Conservation (phyloP, 2,329 filamentous ascomycete species). For the Penicillium fuscoglaucum region DNA sequence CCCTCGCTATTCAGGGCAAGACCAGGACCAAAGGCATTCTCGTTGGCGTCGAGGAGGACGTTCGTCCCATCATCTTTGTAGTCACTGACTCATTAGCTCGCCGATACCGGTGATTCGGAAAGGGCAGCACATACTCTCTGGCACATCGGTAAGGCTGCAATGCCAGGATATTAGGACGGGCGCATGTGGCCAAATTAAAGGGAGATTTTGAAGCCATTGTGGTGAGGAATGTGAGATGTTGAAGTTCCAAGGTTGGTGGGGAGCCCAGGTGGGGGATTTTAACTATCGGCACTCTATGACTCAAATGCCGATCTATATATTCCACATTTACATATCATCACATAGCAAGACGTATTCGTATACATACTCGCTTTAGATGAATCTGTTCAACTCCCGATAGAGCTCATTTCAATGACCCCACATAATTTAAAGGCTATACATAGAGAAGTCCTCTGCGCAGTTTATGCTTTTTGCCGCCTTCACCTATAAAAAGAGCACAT, state of each 20-base stretch:
- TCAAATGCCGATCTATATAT: constrained; percentile 13
- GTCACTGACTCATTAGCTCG: constrained; percentile 62
- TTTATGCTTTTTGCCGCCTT: no score
- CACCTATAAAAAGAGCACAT: no score
- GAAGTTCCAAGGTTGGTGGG: neutral
- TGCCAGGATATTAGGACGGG: constrained; percentile 72
- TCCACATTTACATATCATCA: neutral
- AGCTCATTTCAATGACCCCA: no score
- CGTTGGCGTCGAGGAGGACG: constrained; percentile 93
- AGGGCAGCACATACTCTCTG: constrained; percentile 65
- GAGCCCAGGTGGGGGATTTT: constrained; percentile 5
- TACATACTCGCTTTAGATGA: no score
- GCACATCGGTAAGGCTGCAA: constrained; percentile 79
- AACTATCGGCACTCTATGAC: constrained; percentile 6
- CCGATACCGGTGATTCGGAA: constrained; percentile 11
- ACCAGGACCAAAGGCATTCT: constrained; percentile 91
- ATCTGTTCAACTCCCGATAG: no score
- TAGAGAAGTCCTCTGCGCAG: no score
- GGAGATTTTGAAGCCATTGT: constrained; percentile 49
- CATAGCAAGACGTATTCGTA: no score
- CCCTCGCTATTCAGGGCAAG: constrained; percentile 56
- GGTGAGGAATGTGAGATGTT: constrained; percentile 9
- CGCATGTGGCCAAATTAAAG: constrained; percentile 73
- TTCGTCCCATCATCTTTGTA: constrained; percentile 99
- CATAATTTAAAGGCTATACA: no score